Evolutionary conservation across 1,284 basidiomycete species (phyloP).

Genomic region (Neonothopanus nambi): DNA sequence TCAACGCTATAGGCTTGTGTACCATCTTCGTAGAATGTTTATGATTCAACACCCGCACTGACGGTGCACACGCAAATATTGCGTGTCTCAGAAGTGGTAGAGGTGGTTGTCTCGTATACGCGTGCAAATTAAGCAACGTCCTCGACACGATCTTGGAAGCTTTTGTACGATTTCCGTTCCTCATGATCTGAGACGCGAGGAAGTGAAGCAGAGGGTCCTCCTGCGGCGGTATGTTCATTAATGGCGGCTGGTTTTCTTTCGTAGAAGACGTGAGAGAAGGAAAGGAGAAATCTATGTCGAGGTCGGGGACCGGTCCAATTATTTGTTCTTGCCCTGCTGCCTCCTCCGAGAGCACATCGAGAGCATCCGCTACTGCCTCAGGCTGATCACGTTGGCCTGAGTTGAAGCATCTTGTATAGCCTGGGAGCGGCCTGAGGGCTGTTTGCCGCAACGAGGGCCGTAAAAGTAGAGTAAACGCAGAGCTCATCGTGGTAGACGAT

Average conservation of each 20-base stretch:
- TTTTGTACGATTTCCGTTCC: conserved; percentile 66
- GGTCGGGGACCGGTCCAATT: no score
- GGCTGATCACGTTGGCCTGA: no score
- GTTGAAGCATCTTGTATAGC: no score
- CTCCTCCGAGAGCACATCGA: no score
- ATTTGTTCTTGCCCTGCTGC: no score
- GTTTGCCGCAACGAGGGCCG: neutral
- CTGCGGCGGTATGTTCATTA: conserved; percentile 66
- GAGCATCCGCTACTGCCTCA: no score
- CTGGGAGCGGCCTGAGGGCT: neutral
- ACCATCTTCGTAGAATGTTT: conserved; percentile 60
- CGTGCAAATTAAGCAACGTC: conserved; percentile 71
- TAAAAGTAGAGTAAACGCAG: neutral
- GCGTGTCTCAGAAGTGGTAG: conserved; percentile 76
- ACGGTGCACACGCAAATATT: conserved; percentile 64
- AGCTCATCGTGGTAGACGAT: neutral
- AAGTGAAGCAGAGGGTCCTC: conserved; percentile 78
- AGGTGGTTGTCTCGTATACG: no score
- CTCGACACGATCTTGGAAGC: conserved; percentile 60
- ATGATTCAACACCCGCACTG: conserved; percentile 55
- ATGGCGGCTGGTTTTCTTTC: no score
- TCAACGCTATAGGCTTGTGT: conserved; percentile 66
- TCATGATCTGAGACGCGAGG: conserved; percentile 73
- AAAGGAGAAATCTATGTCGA: no score
- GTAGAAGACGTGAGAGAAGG: neutral